Evolutionary conservation across 202 grass and related monocot species (phyloP), one percentile per base, ranked within the genome.

Genomic region (Panicum hallii): DNA sequence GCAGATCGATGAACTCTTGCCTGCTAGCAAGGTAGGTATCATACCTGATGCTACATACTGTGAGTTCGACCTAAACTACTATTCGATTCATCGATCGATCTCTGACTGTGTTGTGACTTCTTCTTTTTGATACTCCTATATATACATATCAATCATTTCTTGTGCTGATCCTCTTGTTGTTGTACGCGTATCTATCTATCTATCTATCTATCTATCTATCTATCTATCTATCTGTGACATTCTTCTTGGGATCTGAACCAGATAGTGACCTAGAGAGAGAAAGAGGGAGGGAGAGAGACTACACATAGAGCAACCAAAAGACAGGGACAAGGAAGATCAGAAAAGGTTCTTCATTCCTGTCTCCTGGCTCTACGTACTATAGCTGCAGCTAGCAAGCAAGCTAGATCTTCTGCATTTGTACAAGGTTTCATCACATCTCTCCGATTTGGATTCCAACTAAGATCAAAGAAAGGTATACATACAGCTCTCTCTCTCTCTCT

Each of bases 201-300:
- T 54, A 74, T 34, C 26, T 26, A 26, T 26, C 26, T 49, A 44
- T 52, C 7, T 53, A 74, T 34, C 70, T 54, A n/a, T n/a, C 26
- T 26, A 26, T 26, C 26, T 49, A 44, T 52, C 7, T 53, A 74
- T 34, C 70, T 54, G 43, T 77, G 63, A 86, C 78, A 85, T 87
- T 84, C 85, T 90, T 69, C 63, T 80, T 71, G 86, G 89, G 76
- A 93, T 80, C 79, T 82, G 86, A 79, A 74, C 73, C 70, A 90
- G 84, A 47, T 34, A 88, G 67, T 60, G 68, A 86, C 73, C 65
- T 78, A 78, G 60, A 49, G 15, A 54, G 42, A 26, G 26, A 63
- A 1, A 79, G 71, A 32, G 32, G 71, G 48, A 48, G 63, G 23
- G 34, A 79, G 56, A 74, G 34, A 81, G 5, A 63, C n/a, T 22